Conservation (phyloP, 306 rosid genomes). For the Sphenostylis stenocarpa region DNA sequence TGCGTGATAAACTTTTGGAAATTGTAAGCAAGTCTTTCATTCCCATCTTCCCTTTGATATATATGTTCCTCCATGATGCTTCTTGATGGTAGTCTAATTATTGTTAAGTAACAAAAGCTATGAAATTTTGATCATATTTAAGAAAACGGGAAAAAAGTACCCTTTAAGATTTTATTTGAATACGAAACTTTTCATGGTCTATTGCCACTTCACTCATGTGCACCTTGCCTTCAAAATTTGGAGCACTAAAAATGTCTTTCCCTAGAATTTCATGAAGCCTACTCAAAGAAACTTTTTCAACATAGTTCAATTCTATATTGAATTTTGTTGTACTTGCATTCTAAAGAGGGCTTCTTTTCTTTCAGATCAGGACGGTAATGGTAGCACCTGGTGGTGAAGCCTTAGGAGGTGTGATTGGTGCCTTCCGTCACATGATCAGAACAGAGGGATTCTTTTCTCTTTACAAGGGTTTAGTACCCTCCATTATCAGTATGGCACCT, state of each 20-base stretch:
- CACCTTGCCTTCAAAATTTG: background rate
- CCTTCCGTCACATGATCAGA: conserved; percentile 76
- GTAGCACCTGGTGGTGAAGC: conserved; percentile 99
- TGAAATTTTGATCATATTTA: conserved; percentile 5
- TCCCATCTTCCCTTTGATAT: background rate
- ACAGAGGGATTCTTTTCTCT: conserved; percentile 94
- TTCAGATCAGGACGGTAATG: conserved; percentile 91
- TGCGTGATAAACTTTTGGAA: background rate
- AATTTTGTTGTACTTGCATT: conserved; percentile 2
- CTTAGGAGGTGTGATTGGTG: conserved; percentile 86
- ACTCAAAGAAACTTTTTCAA: background rate
- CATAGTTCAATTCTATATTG: background rate
- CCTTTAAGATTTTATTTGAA: conserved; percentile 19
- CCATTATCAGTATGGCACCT: conserved; percentile 95
- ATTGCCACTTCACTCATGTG: background rate
- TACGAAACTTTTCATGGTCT: background rate
- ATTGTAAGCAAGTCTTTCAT: too few species aligned
- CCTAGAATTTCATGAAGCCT: background rate
- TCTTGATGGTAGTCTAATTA: conserved; percentile 7
- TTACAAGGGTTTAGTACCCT: conserved; percentile 92
- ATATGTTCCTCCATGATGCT: conserved; percentile 15
- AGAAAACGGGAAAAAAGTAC: background rate
- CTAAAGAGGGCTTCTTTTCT: conserved; percentile 33
- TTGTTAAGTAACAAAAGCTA: conserved; percentile 5
- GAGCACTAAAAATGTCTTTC: background rate